These are phyloP conservation scores for Fusarium floridanum DNA, from an alignment of 2,329 filamentous ascomycete species.

Conservation along the genomic window DNA sequence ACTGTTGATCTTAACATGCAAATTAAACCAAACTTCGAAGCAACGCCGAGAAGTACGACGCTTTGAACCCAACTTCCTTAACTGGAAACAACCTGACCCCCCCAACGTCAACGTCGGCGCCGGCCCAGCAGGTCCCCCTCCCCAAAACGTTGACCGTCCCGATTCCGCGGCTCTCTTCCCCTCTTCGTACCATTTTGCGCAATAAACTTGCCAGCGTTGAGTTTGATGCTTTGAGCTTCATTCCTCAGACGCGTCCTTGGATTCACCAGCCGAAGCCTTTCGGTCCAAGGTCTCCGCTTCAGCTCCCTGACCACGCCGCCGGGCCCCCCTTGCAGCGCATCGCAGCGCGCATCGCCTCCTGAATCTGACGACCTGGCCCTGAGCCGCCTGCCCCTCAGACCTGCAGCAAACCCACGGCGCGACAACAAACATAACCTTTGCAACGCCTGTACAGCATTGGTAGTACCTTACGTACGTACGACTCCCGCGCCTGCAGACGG, in stretches of 20 bases:
- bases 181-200: slow-evolving; percentile 33
- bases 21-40: slow-evolving; percentile 36
- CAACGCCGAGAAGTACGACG: slow-evolving; percentile 31
- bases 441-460: slow-evolving; percentile 17
- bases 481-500: slow-evolving; percentile 9
- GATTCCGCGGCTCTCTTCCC: slow-evolving; percentile 34
- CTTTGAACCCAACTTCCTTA: slow-evolving; percentile 42
- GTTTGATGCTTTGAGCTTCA: slow-evolving; percentile 29
- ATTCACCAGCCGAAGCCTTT: slow-evolving; percentile 5
- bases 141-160: slow-evolving; percentile 36
- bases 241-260: slow-evolving; percentile 24
- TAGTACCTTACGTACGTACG: slow-evolving; percentile 20
- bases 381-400: slow-evolving; percentile 31
- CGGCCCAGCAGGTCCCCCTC: slow-evolving; percentile 20
- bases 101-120: slow-evolving; percentile 26
- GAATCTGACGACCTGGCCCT: slow-evolving; percentile 24
- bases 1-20: slow-evolving; percentile 29
- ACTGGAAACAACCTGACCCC: slow-evolving; percentile 35
- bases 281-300: slow-evolving; percentile 16
- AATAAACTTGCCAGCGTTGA: slow-evolving; percentile 20
- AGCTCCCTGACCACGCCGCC: slow-evolving; percentile 26
- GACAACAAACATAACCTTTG: slow-evolving; percentile 18
- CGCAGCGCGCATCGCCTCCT: slow-evolving; percentile 28
- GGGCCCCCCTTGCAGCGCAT: slow-evolving; percentile 21
- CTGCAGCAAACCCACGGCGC: slow-evolving; percentile 18